Percentiles rank a stretch among this genome's conserved stretches.
These are phyloP conservation scores for Candida coleopterorum DNA, from an alignment of 805 yeast genomes.

Conservation along the genomic window DNA sequence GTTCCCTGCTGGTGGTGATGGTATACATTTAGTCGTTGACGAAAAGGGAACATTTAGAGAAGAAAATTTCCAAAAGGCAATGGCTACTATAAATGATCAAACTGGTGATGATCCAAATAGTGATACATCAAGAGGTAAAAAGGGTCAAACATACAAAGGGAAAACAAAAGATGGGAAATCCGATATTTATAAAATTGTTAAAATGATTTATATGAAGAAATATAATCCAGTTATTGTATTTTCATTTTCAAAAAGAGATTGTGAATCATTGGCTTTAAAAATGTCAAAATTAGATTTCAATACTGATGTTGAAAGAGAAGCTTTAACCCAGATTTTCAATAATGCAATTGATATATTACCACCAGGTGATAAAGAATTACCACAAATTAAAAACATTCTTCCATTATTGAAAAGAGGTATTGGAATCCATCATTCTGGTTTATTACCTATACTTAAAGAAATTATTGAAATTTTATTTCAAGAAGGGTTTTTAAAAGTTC, in stretches of 20 bases:
- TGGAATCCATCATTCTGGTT: constrained; percentile 97
- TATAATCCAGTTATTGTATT: constrained; percentile 98
- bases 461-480: constrained; percentile 95
- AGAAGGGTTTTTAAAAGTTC: constrained; percentile 89
- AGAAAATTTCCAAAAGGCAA: constrained; percentile 96
- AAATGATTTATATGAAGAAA: constrained; percentile 95
- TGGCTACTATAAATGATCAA: constrained; percentile 84
- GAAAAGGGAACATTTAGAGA: constrained; percentile 95
- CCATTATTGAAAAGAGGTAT: constrained; percentile 92
- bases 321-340: constrained; percentile 81
- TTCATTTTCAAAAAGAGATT: constrained; percentile 95
- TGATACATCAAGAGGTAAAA: constrained; percentile 59
- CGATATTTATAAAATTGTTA: constrained; percentile 93
- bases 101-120: constrained; percentile 78
- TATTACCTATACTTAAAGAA: constrained; percentile 88
- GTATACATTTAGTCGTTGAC: constrained; percentile 95
- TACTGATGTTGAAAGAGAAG: constrained; percentile 88
- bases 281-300: constrained; percentile 96
- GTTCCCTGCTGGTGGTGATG: constrained; percentile 98
- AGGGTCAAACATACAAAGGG: constrained; percentile 82
- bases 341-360: constrained; percentile 88
- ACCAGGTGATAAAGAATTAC: constrained; percentile 85
- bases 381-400: constrained; percentile 88
- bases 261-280: constrained; percentile 89
- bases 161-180: constrained; percentile 72